These are phyloP conservation scores for Curvularia sp. DNA, from an alignment of 2,329 filamentous ascomycete species.

Conservation along the genomic window DNA sequence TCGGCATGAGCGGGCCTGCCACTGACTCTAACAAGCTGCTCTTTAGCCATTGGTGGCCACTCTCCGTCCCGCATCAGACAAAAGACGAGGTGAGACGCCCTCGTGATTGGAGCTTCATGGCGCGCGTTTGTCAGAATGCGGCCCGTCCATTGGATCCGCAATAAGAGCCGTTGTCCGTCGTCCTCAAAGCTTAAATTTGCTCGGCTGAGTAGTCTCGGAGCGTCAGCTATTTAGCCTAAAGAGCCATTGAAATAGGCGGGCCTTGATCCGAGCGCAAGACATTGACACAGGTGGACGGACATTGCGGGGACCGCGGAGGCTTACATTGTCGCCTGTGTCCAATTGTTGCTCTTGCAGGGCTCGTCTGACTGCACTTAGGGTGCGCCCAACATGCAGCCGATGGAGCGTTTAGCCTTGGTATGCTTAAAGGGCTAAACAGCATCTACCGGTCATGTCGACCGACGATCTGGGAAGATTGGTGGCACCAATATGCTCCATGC, in stretches of 20 bases:
- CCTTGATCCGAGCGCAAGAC: constrained; percentile 2
- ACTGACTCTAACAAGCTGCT: constrained; percentile 1
- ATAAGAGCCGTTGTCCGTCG: neutral
- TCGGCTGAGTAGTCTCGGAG: constrained; percentile 6
- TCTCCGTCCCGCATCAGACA: neutral
- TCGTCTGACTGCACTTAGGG: constrained; percentile 4
- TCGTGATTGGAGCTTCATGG: neutral
- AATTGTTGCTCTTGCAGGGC: constrained; percentile 5
- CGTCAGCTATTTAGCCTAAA: constrained; percentile 23
- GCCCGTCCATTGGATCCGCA: neutral
- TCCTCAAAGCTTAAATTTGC: constrained; percentile 8
- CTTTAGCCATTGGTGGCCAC: constrained; percentile 3
- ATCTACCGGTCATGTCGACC: constrained; percentile 8
- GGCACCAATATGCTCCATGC: constrained; percentile 17
- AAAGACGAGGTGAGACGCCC: neutral
- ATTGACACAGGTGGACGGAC: constrained; percentile 13
- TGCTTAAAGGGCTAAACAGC: constrained; percentile 19
- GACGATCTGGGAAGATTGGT: constrained; percentile 13
- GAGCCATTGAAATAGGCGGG: constrained; percentile 12
- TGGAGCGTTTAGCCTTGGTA: constrained; percentile 16
- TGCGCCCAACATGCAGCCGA: constrained; percentile 11
- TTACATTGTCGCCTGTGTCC: constrained; percentile 2
- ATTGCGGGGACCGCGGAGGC: constrained; percentile 8
- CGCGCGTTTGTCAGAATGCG: neutral
- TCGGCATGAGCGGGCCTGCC: neutral